These are phyloP conservation scores for Rhododendron molle DNA, from an alignment of 148 eudicot genomes.

Conservation along the genomic window DNA sequence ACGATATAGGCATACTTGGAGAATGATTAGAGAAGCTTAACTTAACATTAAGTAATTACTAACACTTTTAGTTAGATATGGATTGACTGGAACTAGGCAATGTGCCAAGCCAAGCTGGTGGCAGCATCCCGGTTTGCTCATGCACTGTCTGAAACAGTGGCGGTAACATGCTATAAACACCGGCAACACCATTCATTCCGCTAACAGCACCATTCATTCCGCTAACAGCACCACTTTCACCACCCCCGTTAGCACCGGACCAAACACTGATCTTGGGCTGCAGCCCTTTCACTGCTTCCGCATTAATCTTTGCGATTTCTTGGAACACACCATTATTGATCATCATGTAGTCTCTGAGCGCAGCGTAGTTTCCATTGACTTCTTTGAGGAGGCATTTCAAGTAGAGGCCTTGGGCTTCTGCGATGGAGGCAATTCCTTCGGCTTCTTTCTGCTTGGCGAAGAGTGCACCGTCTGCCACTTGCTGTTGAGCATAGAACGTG, in stretches of 20 bases:
- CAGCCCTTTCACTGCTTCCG: conserved; percentile 12
- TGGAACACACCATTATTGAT: conserved; percentile 21
- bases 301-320: conserved; percentile 10
- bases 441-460: conserved; percentile 27
- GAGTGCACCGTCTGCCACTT: conserved; percentile 24
- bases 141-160: conserved; percentile 30
- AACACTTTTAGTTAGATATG: too few species aligned
- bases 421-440: conserved; percentile 20
- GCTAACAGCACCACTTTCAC: background rate
- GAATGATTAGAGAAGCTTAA: background rate
- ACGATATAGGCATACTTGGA: background rate
- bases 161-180: conserved; percentile 23
- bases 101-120: conserved; percentile 34
- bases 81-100: conserved; percentile 9
- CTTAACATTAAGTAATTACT: background rate
- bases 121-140: conserved; percentile 37
- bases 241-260: conserved; percentile 18
- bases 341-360: conserved; percentile 30
- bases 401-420: conserved; percentile 25
- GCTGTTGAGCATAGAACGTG: conserved; percentile 17
- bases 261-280: conserved; percentile 33
- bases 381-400: conserved; percentile 13
- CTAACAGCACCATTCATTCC: conserved; percentile 24
- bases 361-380: conserved; percentile 19
- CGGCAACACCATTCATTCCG: conserved; percentile 26